A percentile compares a stretch with the other conserved stretches of the same genome.
Evolutionary conservation across 768 basidiomycete species (phyloP).

Genomic region (Dictyophora rubrovolvata): DNA sequence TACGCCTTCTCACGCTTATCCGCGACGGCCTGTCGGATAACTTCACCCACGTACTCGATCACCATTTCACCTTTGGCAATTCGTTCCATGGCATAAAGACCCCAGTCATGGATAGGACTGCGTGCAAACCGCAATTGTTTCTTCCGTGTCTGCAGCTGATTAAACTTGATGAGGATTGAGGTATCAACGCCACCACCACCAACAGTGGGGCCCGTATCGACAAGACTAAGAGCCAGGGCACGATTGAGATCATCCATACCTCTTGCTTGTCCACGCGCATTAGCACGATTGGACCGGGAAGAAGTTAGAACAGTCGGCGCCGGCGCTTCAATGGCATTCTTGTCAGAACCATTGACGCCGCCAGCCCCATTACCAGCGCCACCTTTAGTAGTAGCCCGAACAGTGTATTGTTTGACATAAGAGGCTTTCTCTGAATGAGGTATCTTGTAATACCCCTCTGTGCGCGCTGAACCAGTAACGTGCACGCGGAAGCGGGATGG

Average conservation of each 20-base stretch:
- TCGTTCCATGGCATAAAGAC: conserved; percentile 93
- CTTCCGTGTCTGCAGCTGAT: conserved; percentile 95
- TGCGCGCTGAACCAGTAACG: conserved; percentile 77
- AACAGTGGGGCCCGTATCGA: conserved; percentile 66
- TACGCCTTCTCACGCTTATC: conserved; percentile 97
- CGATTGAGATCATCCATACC: conserved; percentile 91
- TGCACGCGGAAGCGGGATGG: conserved; percentile 62
- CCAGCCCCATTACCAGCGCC: conserved; percentile 19
- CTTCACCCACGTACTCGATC: conserved; percentile 98
- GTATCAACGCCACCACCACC: conserved; percentile 10
- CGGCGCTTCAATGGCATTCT: conserved; percentile 16
- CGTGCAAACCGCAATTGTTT: conserved; percentile 93
- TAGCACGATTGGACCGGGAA: conserved; percentile 85
- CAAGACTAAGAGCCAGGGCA: conserved; percentile 64
- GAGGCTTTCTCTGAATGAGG: conserved; percentile 83
- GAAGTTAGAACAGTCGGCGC: conserved; percentile 49
- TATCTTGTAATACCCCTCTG: conserved; percentile 94
- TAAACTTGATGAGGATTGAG: conserved; percentile 60
- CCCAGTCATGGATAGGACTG: conserved; percentile 97
- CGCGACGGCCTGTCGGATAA: conserved; percentile 89
- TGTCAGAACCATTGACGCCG: background rate
- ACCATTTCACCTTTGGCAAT: conserved; percentile 96
- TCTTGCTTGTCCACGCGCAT: conserved; percentile 81
- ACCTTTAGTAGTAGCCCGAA: conserved; percentile 39
- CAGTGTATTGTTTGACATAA: conserved; percentile 84